Evolutionary conservation across 192 early-diverging fungal species (phyloP).

Genomic region (Phlyctochytrium planicorne): DNA sequence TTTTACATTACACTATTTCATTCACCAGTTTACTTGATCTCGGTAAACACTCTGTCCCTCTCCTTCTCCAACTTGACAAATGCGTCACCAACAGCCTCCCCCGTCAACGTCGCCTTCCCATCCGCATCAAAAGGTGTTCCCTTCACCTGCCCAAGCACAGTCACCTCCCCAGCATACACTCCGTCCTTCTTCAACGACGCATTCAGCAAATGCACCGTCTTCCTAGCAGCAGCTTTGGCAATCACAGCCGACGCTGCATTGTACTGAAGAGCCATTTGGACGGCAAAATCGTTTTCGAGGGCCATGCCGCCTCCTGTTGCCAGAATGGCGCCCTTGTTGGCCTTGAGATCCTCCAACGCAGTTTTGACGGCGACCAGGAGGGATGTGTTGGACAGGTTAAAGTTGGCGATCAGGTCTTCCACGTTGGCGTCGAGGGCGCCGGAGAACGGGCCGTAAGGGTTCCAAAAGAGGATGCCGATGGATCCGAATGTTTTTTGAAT

Average conservation of each 20-base stretch:
- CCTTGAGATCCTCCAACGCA: conserved; percentile 2
- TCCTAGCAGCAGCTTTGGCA: neutral
- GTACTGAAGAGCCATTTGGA: neutral
- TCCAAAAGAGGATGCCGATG: too few relatives aligned
- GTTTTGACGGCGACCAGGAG: too few relatives aligned
- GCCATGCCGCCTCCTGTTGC: neutral
- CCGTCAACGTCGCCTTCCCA: neutral
- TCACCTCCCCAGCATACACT: neutral
- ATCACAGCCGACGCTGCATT: neutral
- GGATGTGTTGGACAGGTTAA: too few relatives aligned
- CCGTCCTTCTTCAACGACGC: neutral
- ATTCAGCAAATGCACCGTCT: neutral
- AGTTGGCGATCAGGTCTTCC: too few relatives aligned
- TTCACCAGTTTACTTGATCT: too few relatives aligned
- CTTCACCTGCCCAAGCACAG: neutral
- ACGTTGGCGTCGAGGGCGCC: too few relatives aligned
- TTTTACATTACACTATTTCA: too few relatives aligned
- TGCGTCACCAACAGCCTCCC: too few relatives aligned
- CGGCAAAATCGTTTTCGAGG: neutral
- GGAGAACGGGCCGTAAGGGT: too few relatives aligned
- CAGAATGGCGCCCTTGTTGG: conserved; percentile 2
- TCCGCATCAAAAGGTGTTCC: neutral
- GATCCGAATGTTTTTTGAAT: too few relatives aligned
- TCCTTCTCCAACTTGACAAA: too few relatives aligned
- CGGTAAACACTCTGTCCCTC: too few relatives aligned